A percentile compares a stretch with the other conserved stretches of the same genome.
Conservation (phyloP, 2,329 filamentous ascomycete species). For the Paecilomyces variotii region DNA sequence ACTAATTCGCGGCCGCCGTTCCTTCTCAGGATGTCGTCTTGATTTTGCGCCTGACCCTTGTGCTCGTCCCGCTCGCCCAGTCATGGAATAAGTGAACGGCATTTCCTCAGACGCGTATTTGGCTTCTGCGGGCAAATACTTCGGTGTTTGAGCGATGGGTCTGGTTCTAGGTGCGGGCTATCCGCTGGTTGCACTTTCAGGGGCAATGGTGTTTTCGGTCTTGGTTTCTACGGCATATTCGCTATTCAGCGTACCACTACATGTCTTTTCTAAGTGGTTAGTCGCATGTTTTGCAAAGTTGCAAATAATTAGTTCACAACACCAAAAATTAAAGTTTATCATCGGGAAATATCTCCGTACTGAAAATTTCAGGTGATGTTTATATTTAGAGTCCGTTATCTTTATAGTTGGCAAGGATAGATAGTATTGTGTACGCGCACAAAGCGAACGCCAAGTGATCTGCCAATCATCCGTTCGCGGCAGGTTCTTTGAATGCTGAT, state of each 20-base stretch:
- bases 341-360: background rate
- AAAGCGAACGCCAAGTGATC: too few species aligned
- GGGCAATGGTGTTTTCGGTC: background rate
- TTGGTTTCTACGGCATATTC: background rate
- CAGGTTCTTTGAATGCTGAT: too few species aligned
- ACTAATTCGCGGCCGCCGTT: conserved; percentile 7
- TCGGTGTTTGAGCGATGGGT: background rate
- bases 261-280: background rate
- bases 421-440: too few species aligned
- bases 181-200: background rate
- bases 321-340: background rate
- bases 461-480: too few species aligned
- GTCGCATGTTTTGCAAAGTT: background rate
- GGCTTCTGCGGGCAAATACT: background rate
- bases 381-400: too few species aligned
- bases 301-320: background rate
- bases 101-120: background rate
- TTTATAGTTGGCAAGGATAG: too few species aligned
- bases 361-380: too few species aligned
- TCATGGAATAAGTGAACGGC: background rate
- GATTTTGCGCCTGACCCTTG: conserved; percentile 31
- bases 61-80: background rate
- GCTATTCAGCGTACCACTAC: background rate
- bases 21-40: conserved; percentile 9
- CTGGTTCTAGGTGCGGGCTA: background rate